Conservation (phyloP, 495 filamentous ascomycete genomes). For the Aspergillus bertholletiae region DNA sequence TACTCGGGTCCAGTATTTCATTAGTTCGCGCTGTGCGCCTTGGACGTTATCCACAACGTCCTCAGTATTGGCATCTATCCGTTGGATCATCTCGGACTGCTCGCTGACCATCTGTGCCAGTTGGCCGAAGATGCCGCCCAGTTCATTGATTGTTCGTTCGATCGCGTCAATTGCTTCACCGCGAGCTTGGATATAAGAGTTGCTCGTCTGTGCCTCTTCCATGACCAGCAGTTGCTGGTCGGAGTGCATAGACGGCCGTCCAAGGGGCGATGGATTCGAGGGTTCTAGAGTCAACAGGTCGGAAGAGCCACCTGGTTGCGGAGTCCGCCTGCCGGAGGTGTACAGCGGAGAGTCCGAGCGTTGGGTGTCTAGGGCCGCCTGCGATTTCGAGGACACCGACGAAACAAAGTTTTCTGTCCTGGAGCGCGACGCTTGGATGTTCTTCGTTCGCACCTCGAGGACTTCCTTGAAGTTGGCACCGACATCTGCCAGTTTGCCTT, state of each 20-base stretch:
- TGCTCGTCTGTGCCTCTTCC: slow-evolving; percentile 85
- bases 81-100: slow-evolving; percentile 89
- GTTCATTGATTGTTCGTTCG: slow-evolving; percentile 88
- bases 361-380: slow-evolving; percentile 54
- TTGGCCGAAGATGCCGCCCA: slow-evolving; percentile 95
- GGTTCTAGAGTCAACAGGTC: slow-evolving; percentile 88
- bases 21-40: slow-evolving; percentile 84
- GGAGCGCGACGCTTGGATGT: slow-evolving; percentile 90
- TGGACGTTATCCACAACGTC: slow-evolving; percentile 97
- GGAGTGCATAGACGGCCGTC: slow-evolving; percentile 52
- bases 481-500: slow-evolving; percentile 93
- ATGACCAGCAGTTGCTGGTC: slow-evolving; percentile 91
- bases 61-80: slow-evolving; percentile 93
- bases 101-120: slow-evolving; percentile 97
- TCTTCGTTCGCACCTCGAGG: slow-evolving; percentile 93
- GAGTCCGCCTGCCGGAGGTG: slow-evolving; percentile 66
- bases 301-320: slow-evolving; percentile 53
- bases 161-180: slow-evolving; percentile 97
- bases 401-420: slow-evolving; percentile 96
- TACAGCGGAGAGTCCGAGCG: slow-evolving; percentile 79
- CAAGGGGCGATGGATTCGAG: slow-evolving; percentile 51
- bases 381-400: slow-evolving; percentile 77
- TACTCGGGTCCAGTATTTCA: slow-evolving; percentile 96
- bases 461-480: slow-evolving; percentile 96
- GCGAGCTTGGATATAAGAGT: slow-evolving; percentile 87